Percentiles rank a stretch among this genome's conserved stretches.
Conservation (phyloP, 345 rosid genomes). For the Pistacia integerrima region DNA sequence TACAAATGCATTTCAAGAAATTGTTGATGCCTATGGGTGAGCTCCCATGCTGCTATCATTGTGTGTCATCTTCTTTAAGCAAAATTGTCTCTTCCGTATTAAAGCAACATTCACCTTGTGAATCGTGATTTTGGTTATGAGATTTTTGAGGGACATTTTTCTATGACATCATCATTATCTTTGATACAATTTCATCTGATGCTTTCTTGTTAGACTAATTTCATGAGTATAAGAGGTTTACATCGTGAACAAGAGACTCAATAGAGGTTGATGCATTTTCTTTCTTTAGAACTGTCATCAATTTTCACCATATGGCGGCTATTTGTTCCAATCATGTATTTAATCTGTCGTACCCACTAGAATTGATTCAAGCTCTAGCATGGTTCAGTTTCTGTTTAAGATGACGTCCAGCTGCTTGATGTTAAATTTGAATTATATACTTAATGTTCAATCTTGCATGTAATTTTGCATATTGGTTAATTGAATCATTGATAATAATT, state of each 20-base stretch:
- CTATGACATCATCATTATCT: background rate
- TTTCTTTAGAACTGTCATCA: background rate
- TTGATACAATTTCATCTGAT: background rate
- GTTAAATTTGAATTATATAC: background rate
- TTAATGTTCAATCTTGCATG: conserved; percentile 7
- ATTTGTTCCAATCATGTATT: background rate
- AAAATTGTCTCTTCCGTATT: background rate
- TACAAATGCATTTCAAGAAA: conserved; percentile 92
- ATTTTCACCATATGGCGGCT: background rate
- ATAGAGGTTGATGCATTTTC: background rate
- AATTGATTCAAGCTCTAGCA: background rate
- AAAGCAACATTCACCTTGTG: background rate
- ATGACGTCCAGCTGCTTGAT: background rate
- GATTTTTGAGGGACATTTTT: background rate
- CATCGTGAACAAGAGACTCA: background rate
- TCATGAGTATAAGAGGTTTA: conserved; percentile 2
- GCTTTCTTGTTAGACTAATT: background rate
- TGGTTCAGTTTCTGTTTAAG: background rate
- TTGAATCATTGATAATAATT: background rate
- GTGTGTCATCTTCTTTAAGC: background rate
- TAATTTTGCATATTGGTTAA: conserved; percentile 5
- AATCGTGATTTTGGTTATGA: background rate
- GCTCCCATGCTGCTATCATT: conserved; percentile 30
- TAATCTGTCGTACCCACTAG: background rate
- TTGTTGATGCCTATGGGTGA: conserved; percentile 98